Base-by-base conservation (phyloP, 2,329 filamentous ascomycete species). In the Coniella vitis region DNA sequence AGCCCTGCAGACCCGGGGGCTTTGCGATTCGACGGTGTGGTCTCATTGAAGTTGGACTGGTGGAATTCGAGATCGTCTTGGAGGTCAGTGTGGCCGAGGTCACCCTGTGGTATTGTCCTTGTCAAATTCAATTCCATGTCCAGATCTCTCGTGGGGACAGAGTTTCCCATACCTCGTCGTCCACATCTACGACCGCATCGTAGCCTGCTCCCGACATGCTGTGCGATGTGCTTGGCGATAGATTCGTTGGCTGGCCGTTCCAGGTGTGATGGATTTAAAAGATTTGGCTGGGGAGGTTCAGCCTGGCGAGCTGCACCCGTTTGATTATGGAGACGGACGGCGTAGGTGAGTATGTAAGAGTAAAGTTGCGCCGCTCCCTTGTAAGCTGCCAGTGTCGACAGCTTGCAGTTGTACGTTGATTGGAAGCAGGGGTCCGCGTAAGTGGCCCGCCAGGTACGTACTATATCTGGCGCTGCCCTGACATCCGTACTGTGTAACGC, bases 11-110 rank as follows among this genome's bases (percentile, higher is more conserved):
- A 60, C n/a, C 66, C 61, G 48, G 65, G 70, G 57, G 78, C 76
- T 46, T 75, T 71, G 56, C 76, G 72, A 32, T 69, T 71, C 52
- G 71, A 67, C 14, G 66, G 62, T 57, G 75, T 61, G 63, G 74
- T 63, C 50, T 82, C 81, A 61, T 83, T 80, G 68, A 94, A 94
- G 73, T 87, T 81, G 57, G 90, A 96, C 63, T 83, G 87, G 76
- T 98, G 93, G 74, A 98, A 98, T 78, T 97, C 93, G 66, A 98
- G 90, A 70, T 97, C 93, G 68, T 96, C 91, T 75, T 96, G 90
- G 20, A 98, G 85, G 68, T 98, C 93, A 49, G 93, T 98, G 71
- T 96, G 90, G 61, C 93, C 93, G 65, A 98, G 83, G 70, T 98
- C 93, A 62, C 91, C 91, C 90, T 97, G 54, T 58, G 48, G 58